Conservation (phyloP, 371 early-diverging fungal species). For the Rhizomucor miehei region DNA sequence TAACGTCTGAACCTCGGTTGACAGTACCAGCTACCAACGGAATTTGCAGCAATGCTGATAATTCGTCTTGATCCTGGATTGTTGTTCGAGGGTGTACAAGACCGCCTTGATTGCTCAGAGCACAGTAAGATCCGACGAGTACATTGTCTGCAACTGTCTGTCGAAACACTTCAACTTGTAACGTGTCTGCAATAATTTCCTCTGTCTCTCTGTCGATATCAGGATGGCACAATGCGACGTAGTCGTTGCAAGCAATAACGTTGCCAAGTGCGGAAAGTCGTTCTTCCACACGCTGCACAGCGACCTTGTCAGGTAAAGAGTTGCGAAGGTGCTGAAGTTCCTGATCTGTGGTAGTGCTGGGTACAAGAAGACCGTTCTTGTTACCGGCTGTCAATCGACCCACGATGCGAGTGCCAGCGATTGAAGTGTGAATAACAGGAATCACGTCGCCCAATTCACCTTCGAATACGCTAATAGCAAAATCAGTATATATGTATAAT, state of each 20-base stretch:
- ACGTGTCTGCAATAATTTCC: conserved; percentile 97
- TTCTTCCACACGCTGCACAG: conserved; percentile 98
- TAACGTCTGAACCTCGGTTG: conserved; percentile 98
- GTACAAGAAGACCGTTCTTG: conserved; percentile 96
- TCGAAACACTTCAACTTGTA: conserved; percentile 98
- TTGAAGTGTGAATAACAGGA: conserved; percentile 99
- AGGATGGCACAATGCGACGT: conserved; percentile 98
- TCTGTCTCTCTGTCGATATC: conserved; percentile 99
- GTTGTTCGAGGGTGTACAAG: conserved; percentile 96
- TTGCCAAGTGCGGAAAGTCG: conserved; percentile 99
- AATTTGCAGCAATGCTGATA: conserved; percentile 96
- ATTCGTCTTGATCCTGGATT: conserved; percentile 97
- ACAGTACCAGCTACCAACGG: conserved; percentile 99
- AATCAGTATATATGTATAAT: conserved; percentile 1
- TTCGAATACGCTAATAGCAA: conserved; percentile 80
- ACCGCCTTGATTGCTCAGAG: conserved; percentile 98
- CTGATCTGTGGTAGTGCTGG: conserved; percentile 98
- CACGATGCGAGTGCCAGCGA: conserved; percentile 97
- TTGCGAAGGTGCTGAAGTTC: conserved; percentile 99
- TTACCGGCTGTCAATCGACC: conserved; percentile 97
- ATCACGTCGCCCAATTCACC: conserved; percentile 93
- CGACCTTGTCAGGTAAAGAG: conserved; percentile 94
- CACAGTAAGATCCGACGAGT: conserved; percentile 98
- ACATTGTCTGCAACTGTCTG: conserved; percentile 99
- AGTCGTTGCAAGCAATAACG: conserved; percentile 99